Base-by-base conservation (phyloP, 2,329 filamentous ascomycete species). In the Chrysosporium queenslandicum region DNA sequence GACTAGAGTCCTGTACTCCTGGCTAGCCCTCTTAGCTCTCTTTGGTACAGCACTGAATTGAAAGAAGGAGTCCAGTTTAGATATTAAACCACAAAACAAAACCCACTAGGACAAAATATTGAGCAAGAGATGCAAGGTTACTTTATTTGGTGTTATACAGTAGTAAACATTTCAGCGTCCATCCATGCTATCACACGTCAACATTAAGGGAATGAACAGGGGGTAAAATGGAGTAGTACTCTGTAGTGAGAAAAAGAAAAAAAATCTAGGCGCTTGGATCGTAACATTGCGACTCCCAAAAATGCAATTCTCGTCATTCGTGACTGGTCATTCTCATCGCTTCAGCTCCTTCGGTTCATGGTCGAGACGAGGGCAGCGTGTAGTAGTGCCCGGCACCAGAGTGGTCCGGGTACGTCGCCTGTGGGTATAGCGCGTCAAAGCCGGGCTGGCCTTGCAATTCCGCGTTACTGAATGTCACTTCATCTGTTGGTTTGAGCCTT, bases 401-500 rank as follows among this genome's bases (percentile, higher is more conserved):
- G 2, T 27, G 45, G 1, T 30, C 36, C n/a, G 20, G 20, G 23
- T 42, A 40, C 4, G 37, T 1, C 5, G 32, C 5, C 4, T 14
- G 30, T 30, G 40, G 18, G 21, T 46, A 27, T 20, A 46, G 18
- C 18, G 27, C 27, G 32, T 36, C 41, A 16, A 52, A 52, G 11
- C 29, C 29, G 14, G 40, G 14, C 8, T 25, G 20, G 27, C 25
- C 7, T 16, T 20, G 36, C 4, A 37, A 21, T n/a, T 2, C 37
- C 5, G 27, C 11, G 7, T 32, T 39, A 21, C 7, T 42, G 29
- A 34, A 43, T n/a, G 18, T n/a, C n/a, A 52, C 29, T 20, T 37
- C 32, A 45, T 39, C 39, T 46, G 55, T 29, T 51, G 53, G 21
- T 18, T 36, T 51, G 2, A 64, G 55, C 2, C 53, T 27, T 32